Evolutionary conservation across 2,329 filamentous ascomycete genomes (phyloP), one percentile per base, ranked within the genome.

Genomic region (Lasiodiplodia gonubiensis): DNA sequence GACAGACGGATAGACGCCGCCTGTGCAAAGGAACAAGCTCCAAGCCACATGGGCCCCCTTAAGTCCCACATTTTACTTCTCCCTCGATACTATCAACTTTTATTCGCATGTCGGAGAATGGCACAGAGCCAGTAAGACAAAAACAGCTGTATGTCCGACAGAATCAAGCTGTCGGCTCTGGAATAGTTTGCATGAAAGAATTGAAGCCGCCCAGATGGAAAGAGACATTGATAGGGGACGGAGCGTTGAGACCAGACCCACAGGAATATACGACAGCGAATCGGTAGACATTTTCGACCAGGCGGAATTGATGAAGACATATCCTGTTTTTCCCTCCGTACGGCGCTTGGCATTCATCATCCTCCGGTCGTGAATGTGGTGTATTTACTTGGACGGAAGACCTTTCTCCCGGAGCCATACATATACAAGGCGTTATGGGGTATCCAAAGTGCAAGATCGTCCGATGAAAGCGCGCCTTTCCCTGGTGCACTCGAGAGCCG

Each of bases 381-480:
- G 39, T 60, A 60, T 60, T 60, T 60, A 60, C 39, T 42, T 60
- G 39, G 57, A 60, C 39, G 39, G n/a, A 60, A 42, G 57, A 49
- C 57, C 57, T 18, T 60, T 48, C 25, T 60, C 27, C 39, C 39
- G 39, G 37, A 60, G 46, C 57, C 57, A 35, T 60, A 60, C 25
- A 60, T 60, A 42, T 60, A 60, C 57, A 60, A 49, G 57, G 57
- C 57, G 37, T 60, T 48, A 48, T 48, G 39, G 57, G 39, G 57
- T 60, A 60, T 60, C 57, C 57, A 42, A 49, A 60, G 57, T 60
- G 39, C 57, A 21, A 60, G 57, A 42, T 48, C 37, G 18, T 60
- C 30, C 39, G 57, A 60, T 42, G 57, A 59, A 60, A 48, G 23
- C 33, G 57, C 57, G 57, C 39, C 57, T 60, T 42, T 23, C 39